phyloP scores from a whole-genome alignment of 2,329 filamentous ascomycete genomes.

The Didymella segeticola region DNA sequence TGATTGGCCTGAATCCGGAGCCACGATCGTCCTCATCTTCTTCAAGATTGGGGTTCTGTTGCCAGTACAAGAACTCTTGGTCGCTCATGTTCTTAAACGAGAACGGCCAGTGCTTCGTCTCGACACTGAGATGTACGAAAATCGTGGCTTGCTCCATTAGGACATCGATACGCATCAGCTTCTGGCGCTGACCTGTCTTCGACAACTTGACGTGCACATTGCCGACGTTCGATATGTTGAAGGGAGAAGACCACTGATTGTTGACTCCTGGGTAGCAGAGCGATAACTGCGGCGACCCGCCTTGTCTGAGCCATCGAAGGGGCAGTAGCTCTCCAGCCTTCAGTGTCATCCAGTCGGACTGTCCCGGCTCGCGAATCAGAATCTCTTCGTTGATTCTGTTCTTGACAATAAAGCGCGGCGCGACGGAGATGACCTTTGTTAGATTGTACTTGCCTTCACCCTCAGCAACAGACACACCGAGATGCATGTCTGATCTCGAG shows the following conservation, averaged over 20 bases:
- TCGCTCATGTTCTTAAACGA: conserved; percentile 99
- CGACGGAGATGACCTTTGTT: conserved; percentile 91
- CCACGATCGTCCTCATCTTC: conserved; percentile 84
- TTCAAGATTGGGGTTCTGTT: conserved; percentile 89
- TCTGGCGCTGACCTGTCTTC: conserved; percentile 87
- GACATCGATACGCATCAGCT: conserved; percentile 84
- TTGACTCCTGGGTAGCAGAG: conserved; percentile 92
- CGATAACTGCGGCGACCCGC: conserved; percentile 84
- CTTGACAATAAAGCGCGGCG: conserved; percentile 90
- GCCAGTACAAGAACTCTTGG: conserved; percentile 94
- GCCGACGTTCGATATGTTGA: conserved; percentile 95
- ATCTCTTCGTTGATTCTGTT: conserved; percentile 91
- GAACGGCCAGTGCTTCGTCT: conserved; percentile 96
- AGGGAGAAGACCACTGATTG: conserved; percentile 97
- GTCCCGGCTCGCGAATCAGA: conserved; percentile 88
- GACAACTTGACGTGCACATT: conserved; percentile 93
- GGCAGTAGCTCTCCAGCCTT: conserved; percentile 81
- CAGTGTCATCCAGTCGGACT: conserved; percentile 81
- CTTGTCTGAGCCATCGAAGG: conserved; percentile 86
- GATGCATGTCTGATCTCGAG: conserved; percentile 81
- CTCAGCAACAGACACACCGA: conserved; percentile 86
- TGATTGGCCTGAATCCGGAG: conserved; percentile 89
- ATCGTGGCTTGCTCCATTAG: conserved; percentile 93
- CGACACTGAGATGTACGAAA: conserved; percentile 87
- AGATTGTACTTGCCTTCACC: conserved; percentile 98